Evolutionary conservation across 352 stramenopile genomes (phyloP).

Genomic region (Globisporangium viniferum): DNA sequence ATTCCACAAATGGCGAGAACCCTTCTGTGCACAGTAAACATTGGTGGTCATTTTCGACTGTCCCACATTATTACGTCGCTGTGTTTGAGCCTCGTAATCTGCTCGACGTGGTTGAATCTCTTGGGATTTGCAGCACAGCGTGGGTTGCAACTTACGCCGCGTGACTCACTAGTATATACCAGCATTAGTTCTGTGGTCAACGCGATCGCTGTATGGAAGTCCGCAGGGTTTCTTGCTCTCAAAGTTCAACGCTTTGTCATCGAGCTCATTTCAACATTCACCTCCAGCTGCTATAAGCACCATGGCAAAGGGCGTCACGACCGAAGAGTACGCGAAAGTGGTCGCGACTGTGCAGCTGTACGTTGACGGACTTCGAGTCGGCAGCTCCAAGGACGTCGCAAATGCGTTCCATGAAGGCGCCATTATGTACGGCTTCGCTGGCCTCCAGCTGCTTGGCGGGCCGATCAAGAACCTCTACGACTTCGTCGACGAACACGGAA

Average conservation of each 20-base stretch:
- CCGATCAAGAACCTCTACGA: slow-evolving; percentile 13
- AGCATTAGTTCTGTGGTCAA: too few relatives aligned
- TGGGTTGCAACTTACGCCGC: not conserved
- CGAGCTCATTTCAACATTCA: slow-evolving; percentile 6
- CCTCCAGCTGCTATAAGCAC: not conserved
- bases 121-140: not conserved
- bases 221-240: not conserved
- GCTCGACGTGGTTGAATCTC: not conserved
- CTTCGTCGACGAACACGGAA: not conserved
- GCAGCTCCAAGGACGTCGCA: not conserved
- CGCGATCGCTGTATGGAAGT: too few relatives aligned
- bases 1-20: too few relatives aligned
- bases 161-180: too few relatives aligned
- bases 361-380: slow-evolving; percentile 7
- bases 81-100: not conserved
- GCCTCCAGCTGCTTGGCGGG: not conserved
- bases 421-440: slow-evolving; percentile 6
- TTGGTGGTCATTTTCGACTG: too few relatives aligned
- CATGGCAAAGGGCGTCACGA: slow-evolving; percentile 13
- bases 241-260: not conserved
- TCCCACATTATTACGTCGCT: too few relatives aligned
- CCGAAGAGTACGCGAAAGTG: not conserved
- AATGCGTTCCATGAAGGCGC: slow-evolving; percentile 6
- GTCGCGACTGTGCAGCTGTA: slow-evolving; percentile 1
- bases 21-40: too few relatives aligned